Conservation (phyloP, 169 alveolate genomes). For the Nephromyces sp. region DNA sequence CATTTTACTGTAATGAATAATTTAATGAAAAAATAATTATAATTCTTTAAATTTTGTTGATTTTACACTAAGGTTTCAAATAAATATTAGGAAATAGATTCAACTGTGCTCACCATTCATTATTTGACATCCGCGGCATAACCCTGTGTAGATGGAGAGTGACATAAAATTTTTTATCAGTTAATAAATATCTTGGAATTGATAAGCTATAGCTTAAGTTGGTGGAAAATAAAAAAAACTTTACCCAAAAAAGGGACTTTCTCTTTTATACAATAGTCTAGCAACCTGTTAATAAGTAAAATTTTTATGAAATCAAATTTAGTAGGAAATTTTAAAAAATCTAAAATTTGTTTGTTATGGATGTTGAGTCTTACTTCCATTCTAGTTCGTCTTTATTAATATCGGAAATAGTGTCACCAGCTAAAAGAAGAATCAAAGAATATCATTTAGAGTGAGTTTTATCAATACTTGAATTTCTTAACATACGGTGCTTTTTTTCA, state of each 20-base stretch:
- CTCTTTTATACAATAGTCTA: neutral
- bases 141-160: neutral
- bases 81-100: too few relatives aligned
- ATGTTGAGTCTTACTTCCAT: too few relatives aligned
- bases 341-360: neutral
- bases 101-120: slow-evolving; percentile 3
- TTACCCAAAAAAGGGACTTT: neutral
- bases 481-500: neutral
- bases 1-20: neutral
- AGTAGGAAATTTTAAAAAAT: neutral
- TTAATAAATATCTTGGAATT: neutral
- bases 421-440: neutral
- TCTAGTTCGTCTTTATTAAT: neutral
- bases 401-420: neutral
- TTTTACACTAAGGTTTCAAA: too few relatives aligned
- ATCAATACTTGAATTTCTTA: neutral
- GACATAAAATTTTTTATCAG: neutral
- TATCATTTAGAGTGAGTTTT: neutral
- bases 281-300: neutral
- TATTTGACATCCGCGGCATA: slow-evolving; percentile 14
- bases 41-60: neutral
- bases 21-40: neutral
- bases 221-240: neutral
- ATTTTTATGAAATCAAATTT: neutral
- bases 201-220: neutral